Conservation (phyloP, 495 filamentous ascomycete genomes). For the Paragyromitra xinjiangensis region DNA sequence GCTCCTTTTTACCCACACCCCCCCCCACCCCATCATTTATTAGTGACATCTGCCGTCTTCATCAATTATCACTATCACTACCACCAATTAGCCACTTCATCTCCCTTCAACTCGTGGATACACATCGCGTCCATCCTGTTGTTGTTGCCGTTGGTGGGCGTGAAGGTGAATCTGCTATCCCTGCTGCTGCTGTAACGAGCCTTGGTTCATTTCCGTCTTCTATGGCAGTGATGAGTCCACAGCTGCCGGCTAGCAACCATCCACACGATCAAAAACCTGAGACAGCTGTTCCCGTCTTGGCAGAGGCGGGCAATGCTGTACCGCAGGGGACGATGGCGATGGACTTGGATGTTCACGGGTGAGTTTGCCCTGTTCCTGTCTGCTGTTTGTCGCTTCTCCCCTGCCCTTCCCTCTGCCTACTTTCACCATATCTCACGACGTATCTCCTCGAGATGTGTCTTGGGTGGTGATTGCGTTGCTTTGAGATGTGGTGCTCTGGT, state of each 20-base stretch:
- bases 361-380: constrained; percentile 60
- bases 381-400: constrained; percentile 58
- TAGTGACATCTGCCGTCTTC: constrained; percentile 19
- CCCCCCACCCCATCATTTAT: constrained; percentile 19
- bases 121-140: constrained; percentile 48
- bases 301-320: constrained; percentile 50
- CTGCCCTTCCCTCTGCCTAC: constrained; percentile 42
- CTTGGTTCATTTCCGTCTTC: constrained; percentile 51
- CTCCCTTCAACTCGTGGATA: constrained; percentile 13
- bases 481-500: constrained; percentile 48
- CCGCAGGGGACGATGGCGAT: constrained; percentile 58
- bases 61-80: constrained; percentile 27
- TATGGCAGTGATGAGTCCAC: constrained; percentile 59
- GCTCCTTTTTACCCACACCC: background rate
- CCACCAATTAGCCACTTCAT: constrained; percentile 15
- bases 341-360: constrained; percentile 59
- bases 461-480: constrained; percentile 44
- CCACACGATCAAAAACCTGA: constrained; percentile 55
- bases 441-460: constrained; percentile 53
- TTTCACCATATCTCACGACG: constrained; percentile 41
- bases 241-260: constrained; percentile 54
- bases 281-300: constrained; percentile 55
- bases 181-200: constrained; percentile 40
- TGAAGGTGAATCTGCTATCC: constrained; percentile 50
- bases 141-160: constrained; percentile 54